Base-by-base conservation (phyloP, 73 alveolate species). In the Symbiodinium natans region DNA sequence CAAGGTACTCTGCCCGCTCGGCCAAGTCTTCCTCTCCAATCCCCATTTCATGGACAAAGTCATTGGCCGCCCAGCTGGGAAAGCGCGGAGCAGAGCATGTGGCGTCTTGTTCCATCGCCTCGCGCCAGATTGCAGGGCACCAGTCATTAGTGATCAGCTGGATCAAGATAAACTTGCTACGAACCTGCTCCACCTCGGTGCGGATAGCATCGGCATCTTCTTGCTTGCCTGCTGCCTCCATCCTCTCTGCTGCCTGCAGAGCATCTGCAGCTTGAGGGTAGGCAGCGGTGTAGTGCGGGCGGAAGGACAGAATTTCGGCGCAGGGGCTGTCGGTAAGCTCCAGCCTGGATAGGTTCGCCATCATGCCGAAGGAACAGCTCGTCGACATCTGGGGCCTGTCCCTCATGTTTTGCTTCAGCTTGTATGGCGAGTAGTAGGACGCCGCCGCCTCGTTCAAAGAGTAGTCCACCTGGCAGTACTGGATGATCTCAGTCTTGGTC, bases 291-390 rank as follows among this genome's bases (percentile, higher is more conserved):
- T 31, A 19, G 40, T 25, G 40, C 23, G 84, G 36, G 39, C 5
- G 34, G 33, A 82, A 36, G 34, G 34, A 29, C 89, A 34, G 19
- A 39, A 86, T 86, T 31, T 48, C 34, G 17, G 93, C 93, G 31
- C 93, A 86, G 38, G 77, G 93, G 82, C 93, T 86, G 46, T 31
- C 93, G 5, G 93, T 86, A 23, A 86, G 54, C 33, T 74, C 82
- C 23, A 86, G 80, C 80, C 39, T 29, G 52, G 36, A 3, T 29
- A 86, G 48, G 52, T 27, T 23, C 48, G 93, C 93, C 82, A 48
- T 48, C 93, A 86, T 86, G 34, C 93, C 93, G 82, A 86, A 86
- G 82, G 93, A 86, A 86, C 93, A 86, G 39, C 82, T 48, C 29
- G 93, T 33, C 34, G 93, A 86, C 77, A 31, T 43, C 34, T 43